Evolutionary conservation across 805 yeast genomes (phyloP), one percentile per base, ranked within the genome.

Genomic region (Kodamaea fukazawae): DNA sequence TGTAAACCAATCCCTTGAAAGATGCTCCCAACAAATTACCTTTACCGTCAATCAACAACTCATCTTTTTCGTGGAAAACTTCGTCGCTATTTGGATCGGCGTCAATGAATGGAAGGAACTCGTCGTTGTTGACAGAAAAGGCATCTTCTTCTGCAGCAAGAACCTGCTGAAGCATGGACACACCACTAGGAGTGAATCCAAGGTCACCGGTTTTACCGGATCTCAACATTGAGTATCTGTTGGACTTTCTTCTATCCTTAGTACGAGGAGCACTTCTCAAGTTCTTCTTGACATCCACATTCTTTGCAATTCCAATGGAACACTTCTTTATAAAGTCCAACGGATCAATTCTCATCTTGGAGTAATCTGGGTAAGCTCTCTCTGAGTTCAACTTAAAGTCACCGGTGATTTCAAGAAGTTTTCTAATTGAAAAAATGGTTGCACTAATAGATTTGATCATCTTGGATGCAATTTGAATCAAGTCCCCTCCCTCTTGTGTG

Each of bases 341-440:
- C 0, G 89, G 80, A 5, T 79, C 71, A 3, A 85, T 71, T 43
- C 73, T 70, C 58, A 80, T 75, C 17, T 57, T 58, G 7, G 71
- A 60, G 47, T 83, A 83, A 55, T 86, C 84, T 1, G 87, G 83
- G 53, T 83, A 85, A 14, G 76, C 65, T 51, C 88, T 72, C 30
- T 78, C 80, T 1, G 67, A 57, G 15, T 78, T 74, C 33, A 84
- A 61, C 50, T 73, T 74, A 55, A 82, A 81, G 47, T 83, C 86
- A n/a, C 84, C 84, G n/a, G 81, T 74, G 13, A 77, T 54, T 7
- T 75, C 68, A 22, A 83, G 55, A 30, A 80, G 66, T 41, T 65
- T 70, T 45, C 73, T 58, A 39, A 82, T 79, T 7, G 78, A 75
- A 1, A 60, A 51, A 14, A 79, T 67, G 1, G 83, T 75, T 14